Evolutionary conservation across 768 basidiomycete species (phyloP).

Genomic region (Pisolithus marmoratus): DNA sequence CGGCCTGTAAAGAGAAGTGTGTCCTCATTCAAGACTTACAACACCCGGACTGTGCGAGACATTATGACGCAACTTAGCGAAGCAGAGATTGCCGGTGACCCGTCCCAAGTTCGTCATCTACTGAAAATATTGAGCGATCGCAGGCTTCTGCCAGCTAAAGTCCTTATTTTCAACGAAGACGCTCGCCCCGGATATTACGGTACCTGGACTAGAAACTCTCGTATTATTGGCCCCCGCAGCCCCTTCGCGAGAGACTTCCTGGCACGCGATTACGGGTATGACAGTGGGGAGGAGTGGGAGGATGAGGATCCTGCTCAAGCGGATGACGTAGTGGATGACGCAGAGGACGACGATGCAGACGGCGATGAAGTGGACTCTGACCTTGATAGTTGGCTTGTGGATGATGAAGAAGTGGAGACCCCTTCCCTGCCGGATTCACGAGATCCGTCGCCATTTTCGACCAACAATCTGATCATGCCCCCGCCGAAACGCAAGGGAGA

Average conservation of each 20-base stretch:
- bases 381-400: constrained; percentile 36
- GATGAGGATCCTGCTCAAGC: constrained; percentile 73
- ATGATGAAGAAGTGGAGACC: constrained; percentile 70
- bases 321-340: constrained; percentile 62
- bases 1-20: constrained; percentile 14
- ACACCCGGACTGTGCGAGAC: constrained; percentile 38
- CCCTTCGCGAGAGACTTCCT: constrained; percentile 78
- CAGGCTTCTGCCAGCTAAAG: constrained; percentile 63
- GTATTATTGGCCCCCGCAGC: constrained; percentile 71
- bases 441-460: constrained; percentile 28
- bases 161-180: constrained; percentile 79
- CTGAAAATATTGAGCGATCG: constrained; percentile 59
- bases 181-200: constrained; percentile 90
- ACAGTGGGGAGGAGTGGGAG: constrained; percentile 96
- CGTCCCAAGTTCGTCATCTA: constrained; percentile 58
- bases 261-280: constrained; percentile 83
- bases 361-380: constrained; percentile 46
- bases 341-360: constrained; percentile 63
- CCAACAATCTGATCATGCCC: constrained; percentile 28
- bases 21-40: constrained; percentile 24
- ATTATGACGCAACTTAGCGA: constrained; percentile 64
- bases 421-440: constrained; percentile 37
- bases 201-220: constrained; percentile 85
- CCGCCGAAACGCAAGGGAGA: constrained; percentile 65
- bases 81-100: constrained; percentile 72